Percentiles rank a stretch among this genome's conserved stretches.
phyloP scores from a whole-genome alignment of 768 basidiomycete species.

The Leucogyrophana mollusca region DNA sequence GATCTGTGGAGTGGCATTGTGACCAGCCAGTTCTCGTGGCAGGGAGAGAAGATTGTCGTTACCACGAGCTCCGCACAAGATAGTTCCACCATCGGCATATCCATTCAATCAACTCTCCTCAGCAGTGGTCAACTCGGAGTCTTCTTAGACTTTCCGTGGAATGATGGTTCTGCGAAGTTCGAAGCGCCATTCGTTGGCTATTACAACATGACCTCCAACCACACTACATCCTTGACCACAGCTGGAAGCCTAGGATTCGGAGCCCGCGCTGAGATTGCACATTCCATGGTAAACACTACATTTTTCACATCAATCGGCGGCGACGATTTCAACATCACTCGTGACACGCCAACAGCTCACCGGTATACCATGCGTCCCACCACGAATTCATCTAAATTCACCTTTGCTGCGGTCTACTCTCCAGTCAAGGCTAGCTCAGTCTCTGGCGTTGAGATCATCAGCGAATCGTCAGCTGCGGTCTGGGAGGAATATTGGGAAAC shows the following conservation, averaged over 20 bases:
- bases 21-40: constrained; percentile 42
- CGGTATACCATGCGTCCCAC: constrained; percentile 45
- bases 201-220: constrained; percentile 46
- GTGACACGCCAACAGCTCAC: constrained; percentile 43
- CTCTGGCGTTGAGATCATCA: constrained; percentile 24
- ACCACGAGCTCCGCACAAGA: constrained; percentile 38
- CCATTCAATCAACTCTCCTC: constrained; percentile 41
- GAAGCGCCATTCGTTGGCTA: constrained; percentile 56
- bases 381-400: constrained; percentile 25
- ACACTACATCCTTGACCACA: constrained; percentile 40
- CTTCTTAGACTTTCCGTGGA: constrained; percentile 62
- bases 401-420: constrained; percentile 37
- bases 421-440: constrained; percentile 12
- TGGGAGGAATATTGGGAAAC: constrained; percentile 51
- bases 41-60: constrained; percentile 36
- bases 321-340: constrained; percentile 35
- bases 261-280: constrained; percentile 38
- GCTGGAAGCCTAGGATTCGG: constrained; percentile 10
- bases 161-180: constrained; percentile 55
- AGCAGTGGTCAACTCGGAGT: constrained; percentile 37
- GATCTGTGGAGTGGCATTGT: constrained; percentile 59
- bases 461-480: constrained; percentile 31
- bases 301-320: constrained; percentile 46
- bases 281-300: constrained; percentile 38
- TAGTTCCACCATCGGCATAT: constrained; percentile 39